A percentile compares a stretch with the other conserved stretches of the same genome.
phyloP scores from a whole-genome alignment of 2,329 filamentous ascomycete genomes.

The Capronia coronata region DNA sequence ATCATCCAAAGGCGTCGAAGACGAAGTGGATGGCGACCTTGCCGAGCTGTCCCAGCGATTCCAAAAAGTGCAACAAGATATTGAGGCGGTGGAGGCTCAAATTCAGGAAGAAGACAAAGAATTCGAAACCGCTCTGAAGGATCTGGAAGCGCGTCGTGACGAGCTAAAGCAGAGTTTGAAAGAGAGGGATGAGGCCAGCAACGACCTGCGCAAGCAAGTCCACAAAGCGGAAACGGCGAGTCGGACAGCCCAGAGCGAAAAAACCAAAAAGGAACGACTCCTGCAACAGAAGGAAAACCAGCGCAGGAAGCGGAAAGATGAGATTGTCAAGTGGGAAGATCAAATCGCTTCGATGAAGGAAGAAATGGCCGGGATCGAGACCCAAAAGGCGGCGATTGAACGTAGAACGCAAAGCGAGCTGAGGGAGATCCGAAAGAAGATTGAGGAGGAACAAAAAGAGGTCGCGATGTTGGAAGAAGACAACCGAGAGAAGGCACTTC shows the following conservation, averaged over 20 bases:
- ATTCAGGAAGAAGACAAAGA: constrained; percentile 64
- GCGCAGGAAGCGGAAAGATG: constrained; percentile 54
- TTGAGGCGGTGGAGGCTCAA: constrained; percentile 67
- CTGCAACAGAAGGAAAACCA: constrained; percentile 57
- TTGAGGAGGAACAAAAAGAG: constrained; percentile 40
- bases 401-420: constrained; percentile 37
- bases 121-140: constrained; percentile 57
- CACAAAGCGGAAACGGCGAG: constrained; percentile 75
- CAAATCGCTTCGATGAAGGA: constrained; percentile 48
- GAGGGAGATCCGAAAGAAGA: constrained; percentile 40
- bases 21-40: constrained; percentile 60
- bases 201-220: constrained; percentile 74
- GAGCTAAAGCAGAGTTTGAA: constrained; percentile 69
- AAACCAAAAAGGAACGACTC: constrained; percentile 64
- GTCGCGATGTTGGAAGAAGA: constrained; percentile 57
- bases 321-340: constrained; percentile 53
- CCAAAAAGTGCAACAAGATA: constrained; percentile 72
- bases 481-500: constrained; percentile 53
- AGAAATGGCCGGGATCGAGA: constrained; percentile 42
- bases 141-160: constrained; percentile 71
- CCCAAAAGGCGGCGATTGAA: constrained; percentile 39
- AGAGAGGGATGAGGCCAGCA: constrained; percentile 85
- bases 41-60: constrained; percentile 75
- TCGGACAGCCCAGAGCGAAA: constrained; percentile 70
- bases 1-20: constrained; percentile 31